A percentile compares a stretch with the other conserved stretches of the same genome.
Evolutionary conservation across 805 yeast genomes (phyloP).

Genomic region (Sugiyamaella chiloensis): DNA sequence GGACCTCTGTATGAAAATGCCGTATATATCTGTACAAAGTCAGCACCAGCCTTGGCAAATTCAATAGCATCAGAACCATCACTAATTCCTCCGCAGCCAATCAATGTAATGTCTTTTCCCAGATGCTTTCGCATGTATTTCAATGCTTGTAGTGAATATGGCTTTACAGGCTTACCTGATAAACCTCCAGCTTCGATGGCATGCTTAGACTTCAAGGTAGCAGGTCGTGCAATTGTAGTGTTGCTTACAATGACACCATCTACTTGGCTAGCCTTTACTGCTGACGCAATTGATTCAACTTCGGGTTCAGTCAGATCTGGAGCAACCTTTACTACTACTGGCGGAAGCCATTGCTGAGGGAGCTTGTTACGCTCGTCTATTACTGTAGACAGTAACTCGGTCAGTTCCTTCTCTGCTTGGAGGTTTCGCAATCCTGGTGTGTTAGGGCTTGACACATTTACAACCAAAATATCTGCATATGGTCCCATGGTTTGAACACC

Average conservation of each 20-base stretch:
- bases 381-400: constrained; percentile 62
- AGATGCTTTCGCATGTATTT: constrained; percentile 69
- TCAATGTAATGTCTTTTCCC: constrained; percentile 68
- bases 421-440: constrained; percentile 91
- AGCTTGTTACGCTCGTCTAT: constrained; percentile 63
- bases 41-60: constrained; percentile 90
- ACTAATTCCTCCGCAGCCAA: constrained; percentile 96
- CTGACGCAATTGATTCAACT: constrained; percentile 73
- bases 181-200: constrained; percentile 75
- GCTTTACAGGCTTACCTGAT: constrained; percentile 89
- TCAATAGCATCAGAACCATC: constrained; percentile 85
- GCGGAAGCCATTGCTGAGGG: constrained; percentile 40
- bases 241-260: constrained; percentile 93
- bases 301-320: constrained; percentile 86
- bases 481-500: constrained; percentile 83
- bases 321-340: constrained; percentile 86
- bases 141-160: constrained; percentile 68
- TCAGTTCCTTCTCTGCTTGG: constrained; percentile 72
- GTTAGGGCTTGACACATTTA: constrained; percentile 92
- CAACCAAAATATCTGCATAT: constrained; percentile 82
- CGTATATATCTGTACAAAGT: constrained; percentile 83
- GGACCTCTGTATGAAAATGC: constrained; percentile 93
- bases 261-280: constrained; percentile 71
- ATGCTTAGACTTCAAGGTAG: constrained; percentile 49
- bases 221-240: constrained; percentile 86